Base-by-base conservation (phyloP, 345 rosid genomes). In the Sonneratia alba region DNA sequence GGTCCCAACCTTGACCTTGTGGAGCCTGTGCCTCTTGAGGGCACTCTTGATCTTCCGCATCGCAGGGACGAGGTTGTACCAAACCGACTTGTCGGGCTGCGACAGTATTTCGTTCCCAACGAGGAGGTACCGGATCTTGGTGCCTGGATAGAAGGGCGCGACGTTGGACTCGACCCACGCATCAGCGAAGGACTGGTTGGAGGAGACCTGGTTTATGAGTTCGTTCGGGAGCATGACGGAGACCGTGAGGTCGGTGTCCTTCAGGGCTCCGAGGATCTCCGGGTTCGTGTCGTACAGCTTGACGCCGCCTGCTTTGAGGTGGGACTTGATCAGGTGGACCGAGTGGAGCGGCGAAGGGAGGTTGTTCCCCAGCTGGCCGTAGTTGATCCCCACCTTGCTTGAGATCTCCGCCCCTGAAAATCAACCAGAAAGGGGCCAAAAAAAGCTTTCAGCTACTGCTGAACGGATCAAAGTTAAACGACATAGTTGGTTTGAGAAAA, bases 101-200 rank as follows among this genome's bases (percentile, higher is more conserved):
- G 86, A 80, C 56, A 91, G 88, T 81, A 93, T 84, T 81, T 90
- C 96, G 81, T 93, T 91, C 21, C 98, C 97, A 67, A 89, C 87
- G 34, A 93, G 87, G 77, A 93, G 89, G 78, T 91, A 93, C 15
- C 96, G 89, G 83, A 93, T 93, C 80, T 81, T 83, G 80, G 89
- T 88, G 45, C 63, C 66, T 0, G 88, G 87, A 75, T 83, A 81
- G 75, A 81, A 83, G 14, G 73, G 73, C 24, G 49, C 72, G 67
- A 75, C 37, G 53, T 87, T 85, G 77, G 80, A 77, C 6, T 27
- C 56, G 59, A 91, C 85, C 98, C 97, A 93, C 0, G 80, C 70
- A 73, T 93, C 94, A 36, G 94, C 81, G 32, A 87, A 77, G 14
- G 83, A 13, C 8, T 84, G 77, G 45, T 78, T 79, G 40, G 79